phyloP scores from a whole-genome alignment of 371 early-diverging fungal species.

The Mortierella sp. region DNA sequence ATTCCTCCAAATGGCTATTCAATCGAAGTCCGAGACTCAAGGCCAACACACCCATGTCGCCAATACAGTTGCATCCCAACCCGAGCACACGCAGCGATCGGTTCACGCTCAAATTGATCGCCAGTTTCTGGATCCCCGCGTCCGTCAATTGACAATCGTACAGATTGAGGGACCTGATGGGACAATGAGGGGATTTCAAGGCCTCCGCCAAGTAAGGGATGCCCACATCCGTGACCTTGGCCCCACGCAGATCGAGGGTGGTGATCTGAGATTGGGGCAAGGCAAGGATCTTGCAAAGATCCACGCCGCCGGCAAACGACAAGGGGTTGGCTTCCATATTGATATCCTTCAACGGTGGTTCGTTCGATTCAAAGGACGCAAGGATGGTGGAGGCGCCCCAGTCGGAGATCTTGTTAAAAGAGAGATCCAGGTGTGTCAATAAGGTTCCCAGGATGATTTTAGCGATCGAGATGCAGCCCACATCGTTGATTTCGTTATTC shows the following conservation, averaged over 20 bases:
- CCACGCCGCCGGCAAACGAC: slow-evolving; percentile 45
- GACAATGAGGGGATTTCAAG: slow-evolving; percentile 34
- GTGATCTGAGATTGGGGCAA: slow-evolving; percentile 34
- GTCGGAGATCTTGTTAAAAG: slow-evolving; percentile 50
- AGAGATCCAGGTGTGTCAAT: slow-evolving; percentile 36
- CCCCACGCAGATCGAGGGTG: slow-evolving; percentile 37
- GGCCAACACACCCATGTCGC: slow-evolving; percentile 35
- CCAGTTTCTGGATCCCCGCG: slow-evolving; percentile 34
- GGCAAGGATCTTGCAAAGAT: slow-evolving; percentile 47
- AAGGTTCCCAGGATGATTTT: slow-evolving; percentile 35
- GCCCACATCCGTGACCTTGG: slow-evolving; percentile 54
- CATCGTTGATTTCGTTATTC: slow-evolving; percentile 50
- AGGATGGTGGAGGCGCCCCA: slow-evolving; percentile 50
- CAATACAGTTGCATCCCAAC: slow-evolving; percentile 38
- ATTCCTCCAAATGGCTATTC: slow-evolving; percentile 41
- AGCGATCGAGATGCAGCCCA: slow-evolving; percentile 50
- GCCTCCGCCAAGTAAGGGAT: slow-evolving; percentile 51
- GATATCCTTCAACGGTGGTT: slow-evolving; percentile 22
- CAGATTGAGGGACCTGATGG: slow-evolving; percentile 30
- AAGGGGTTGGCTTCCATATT: slow-evolving; percentile 46
- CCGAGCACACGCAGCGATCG: slow-evolving; percentile 33
- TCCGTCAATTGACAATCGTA: slow-evolving; percentile 53
- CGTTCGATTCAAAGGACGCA: slow-evolving; percentile 42
- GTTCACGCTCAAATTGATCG: slow-evolving; percentile 47
- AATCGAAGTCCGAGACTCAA: slow-evolving; percentile 32